These are phyloP conservation scores for Cercospora sojina DNA, from an alignment of 2,329 filamentous ascomycete species.

Conservation along the genomic window DNA sequence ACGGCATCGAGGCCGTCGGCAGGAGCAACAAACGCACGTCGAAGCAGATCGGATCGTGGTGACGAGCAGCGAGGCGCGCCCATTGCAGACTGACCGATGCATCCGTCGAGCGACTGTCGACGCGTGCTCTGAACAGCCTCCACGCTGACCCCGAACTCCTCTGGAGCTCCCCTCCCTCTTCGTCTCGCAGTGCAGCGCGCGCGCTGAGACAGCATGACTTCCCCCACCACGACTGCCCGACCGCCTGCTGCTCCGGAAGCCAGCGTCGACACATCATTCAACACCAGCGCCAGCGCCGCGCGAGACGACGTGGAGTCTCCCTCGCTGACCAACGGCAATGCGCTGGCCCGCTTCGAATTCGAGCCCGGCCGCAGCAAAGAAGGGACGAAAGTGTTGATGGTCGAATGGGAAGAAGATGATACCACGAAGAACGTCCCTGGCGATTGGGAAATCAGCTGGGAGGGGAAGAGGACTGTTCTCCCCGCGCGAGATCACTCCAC, in stretches of 20 bases:
- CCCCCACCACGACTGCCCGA: slow-evolving; percentile 7
- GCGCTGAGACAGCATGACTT: neutral
- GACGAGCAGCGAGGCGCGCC: neutral
- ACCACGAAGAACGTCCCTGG: slow-evolving; percentile 48
- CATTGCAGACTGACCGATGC: neutral
- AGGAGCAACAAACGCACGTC: neutral
- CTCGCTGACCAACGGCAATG: slow-evolving; percentile 53
- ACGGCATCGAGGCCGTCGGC: slow-evolving; percentile 1
- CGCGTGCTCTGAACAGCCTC: neutral
- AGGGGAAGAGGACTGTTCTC: slow-evolving; percentile 70
- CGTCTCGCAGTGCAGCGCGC: neutral
- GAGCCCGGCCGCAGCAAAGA: slow-evolving; percentile 68
- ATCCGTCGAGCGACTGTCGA: neutral
- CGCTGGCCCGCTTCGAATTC: slow-evolving; percentile 85
- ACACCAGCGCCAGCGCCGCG: slow-evolving; percentile 19
- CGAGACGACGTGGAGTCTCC: slow-evolving; percentile 43
- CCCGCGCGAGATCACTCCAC: slow-evolving; percentile 58
- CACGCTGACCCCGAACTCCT: neutral
- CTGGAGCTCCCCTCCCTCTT: neutral
- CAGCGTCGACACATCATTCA: slow-evolving; percentile 42
- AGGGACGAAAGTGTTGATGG: slow-evolving; percentile 88
- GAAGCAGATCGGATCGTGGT: neutral
- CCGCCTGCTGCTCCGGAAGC: slow-evolving; percentile 41
- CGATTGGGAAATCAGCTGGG: slow-evolving; percentile 79
- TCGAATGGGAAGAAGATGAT: slow-evolving; percentile 76